Conservation (phyloP, 352 stramenopile genomes). For the Globisporangium echinulatum region DNA sequence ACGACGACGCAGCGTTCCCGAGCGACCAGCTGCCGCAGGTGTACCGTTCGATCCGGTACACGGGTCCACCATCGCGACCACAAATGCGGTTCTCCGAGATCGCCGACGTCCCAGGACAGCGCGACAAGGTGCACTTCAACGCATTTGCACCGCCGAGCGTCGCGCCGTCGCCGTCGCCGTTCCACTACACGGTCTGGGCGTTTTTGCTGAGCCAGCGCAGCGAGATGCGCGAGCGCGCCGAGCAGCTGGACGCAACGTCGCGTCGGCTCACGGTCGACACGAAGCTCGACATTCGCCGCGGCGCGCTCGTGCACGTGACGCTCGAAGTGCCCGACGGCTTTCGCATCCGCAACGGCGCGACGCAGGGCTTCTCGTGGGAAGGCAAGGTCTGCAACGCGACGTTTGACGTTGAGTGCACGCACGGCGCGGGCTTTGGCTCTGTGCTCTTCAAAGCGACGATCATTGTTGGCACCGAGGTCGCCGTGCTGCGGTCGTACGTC, state of each 20-base stretch:
- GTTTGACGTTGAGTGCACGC: conserved; percentile 59
- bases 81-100: conserved; percentile 24
- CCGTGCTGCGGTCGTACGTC: conserved; percentile 68
- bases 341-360: conserved; percentile 47
- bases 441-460: conserved; percentile 73
- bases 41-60: conserved; percentile 63
- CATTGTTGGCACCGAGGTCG: conserved; percentile 61
- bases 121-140: conserved; percentile 75
- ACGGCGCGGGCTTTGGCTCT: conserved; percentile 38
- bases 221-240: conserved; percentile 59
- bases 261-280: conserved; percentile 49
- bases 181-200: conserved; percentile 68
- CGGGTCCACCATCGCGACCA: conserved; percentile 15
- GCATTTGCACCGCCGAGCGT: conserved; percentile 63
- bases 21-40: conserved; percentile 69
- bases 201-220: conserved; percentile 63
- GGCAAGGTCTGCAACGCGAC: conserved; percentile 54
- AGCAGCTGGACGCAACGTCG: conserved; percentile 26
- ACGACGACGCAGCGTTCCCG: conserved; percentile 34
- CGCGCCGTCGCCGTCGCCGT: conserved; percentile 46
- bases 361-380: conserved; percentile 65
- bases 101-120: conserved; percentile 30
- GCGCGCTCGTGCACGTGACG: conserved; percentile 67
- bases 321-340: conserved; percentile 63
- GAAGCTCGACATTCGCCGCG: conserved; percentile 63